Evolutionary conservation across 2,329 filamentous ascomycete genomes (phyloP), one percentile per base, ranked within the genome.

Genomic region (Hypomyces perniciosus): DNA sequence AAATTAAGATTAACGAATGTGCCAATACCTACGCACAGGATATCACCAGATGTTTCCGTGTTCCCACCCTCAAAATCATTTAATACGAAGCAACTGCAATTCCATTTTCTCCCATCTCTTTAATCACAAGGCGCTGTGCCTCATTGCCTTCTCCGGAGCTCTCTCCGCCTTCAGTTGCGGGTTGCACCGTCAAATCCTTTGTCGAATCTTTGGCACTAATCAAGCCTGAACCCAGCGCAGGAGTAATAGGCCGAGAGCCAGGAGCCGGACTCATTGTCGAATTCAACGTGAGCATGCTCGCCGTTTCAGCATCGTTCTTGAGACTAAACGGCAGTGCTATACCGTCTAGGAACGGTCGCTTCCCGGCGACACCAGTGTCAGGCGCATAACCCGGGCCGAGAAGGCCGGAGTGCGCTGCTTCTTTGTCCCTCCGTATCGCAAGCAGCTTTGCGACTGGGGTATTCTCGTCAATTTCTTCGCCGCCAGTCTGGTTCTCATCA

Each of bases 241-340:
- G 63, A 10, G 65, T 74, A 55, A 67, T 62, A 2, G 69, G 67
- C 45, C 56, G 65, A 20, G 64, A 67, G 4, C 61, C 62, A 9
- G 62, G 65, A 10, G 55, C 47, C 4, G 61, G 62, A 10, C 58
- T 67, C 13, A 51, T 51, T 12, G 64, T 60, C 8, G 78, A 80
- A 34, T 74, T 71, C 20, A 90, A 67, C 0, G 86, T 89, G 47
- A 85, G 69, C 77, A 86, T 88, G 68, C 85, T 89, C 1, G 84
- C 84, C 13, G 81, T 86, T 4, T 81, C 78, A 2, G 79, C 78
- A 20, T 85, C 77, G 56, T 78, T 78, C 47, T 78, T 77, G 10
- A 91, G 65, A 51, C 80, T 86, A 61, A 91, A 91, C 0, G 87
- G 87, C 58, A 88, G 78, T 0, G 87, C 85, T 28, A 90, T 79